phyloP scores from a whole-genome alignment of 176 grass and related monocot species.

The Eremochloa ophiuroides region DNA sequence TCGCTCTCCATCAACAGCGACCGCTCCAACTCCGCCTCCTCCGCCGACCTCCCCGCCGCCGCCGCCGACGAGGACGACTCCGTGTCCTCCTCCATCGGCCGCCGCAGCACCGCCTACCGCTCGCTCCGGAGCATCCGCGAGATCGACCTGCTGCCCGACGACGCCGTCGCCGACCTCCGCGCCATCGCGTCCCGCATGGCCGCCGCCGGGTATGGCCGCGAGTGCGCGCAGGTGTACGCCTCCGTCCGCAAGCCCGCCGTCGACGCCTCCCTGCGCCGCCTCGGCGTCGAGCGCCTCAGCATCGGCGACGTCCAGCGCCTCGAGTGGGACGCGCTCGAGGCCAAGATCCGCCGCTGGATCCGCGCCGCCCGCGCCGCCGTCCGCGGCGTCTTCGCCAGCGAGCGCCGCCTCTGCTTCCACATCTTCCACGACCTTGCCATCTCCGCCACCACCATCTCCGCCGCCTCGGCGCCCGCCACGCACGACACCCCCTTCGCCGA shows the following conservation, averaged over 20 bases:
- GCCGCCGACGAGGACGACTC: constrained; percentile 30
- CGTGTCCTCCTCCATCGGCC: constrained; percentile 27
- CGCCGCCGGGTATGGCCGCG: constrained; percentile 75
- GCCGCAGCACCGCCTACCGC: constrained; percentile 56
- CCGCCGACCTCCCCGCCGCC: constrained; percentile 4
- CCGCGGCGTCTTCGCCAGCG: constrained; percentile 73
- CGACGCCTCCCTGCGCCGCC: constrained; percentile 67
- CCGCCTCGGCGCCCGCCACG: constrained; percentile 21
- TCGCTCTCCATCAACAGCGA: constrained; percentile 45
- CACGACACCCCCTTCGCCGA: constrained; percentile 70
- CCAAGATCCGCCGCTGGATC: constrained; percentile 70
- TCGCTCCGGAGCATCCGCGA: constrained; percentile 76
- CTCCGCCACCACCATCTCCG: not conserved
- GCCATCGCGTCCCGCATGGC: constrained; percentile 75
- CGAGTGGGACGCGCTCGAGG: constrained; percentile 54
- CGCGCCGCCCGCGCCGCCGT: constrained; percentile 61
- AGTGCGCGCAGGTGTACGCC: constrained; percentile 74
- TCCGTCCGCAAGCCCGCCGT: constrained; percentile 63
- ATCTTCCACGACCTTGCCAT: constrained; percentile 48
- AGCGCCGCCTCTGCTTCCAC: constrained; percentile 58
- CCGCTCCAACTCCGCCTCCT: constrained; percentile 23
- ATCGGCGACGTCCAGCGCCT: constrained; percentile 67
- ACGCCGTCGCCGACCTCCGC: constrained; percentile 75
- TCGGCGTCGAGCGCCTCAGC: constrained; percentile 65
- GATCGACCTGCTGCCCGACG: constrained; percentile 84